These are phyloP conservation scores for Rhynchospora breviuscula DNA, from an alignment of 176 grass and related monocot genomes.

Conservation along the genomic window DNA sequence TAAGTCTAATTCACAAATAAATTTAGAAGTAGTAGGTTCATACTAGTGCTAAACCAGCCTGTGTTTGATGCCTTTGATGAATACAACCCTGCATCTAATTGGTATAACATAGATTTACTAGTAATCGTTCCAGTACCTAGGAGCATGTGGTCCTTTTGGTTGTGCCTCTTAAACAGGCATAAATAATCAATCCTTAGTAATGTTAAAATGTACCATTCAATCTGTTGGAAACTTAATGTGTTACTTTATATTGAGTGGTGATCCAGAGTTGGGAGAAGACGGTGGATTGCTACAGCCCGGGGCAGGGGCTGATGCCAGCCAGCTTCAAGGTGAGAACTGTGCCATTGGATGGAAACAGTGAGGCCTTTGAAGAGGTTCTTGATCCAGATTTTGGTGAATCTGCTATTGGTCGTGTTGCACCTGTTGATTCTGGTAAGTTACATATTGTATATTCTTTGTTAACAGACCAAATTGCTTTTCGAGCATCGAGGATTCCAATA, in stretches of 20 bases:
- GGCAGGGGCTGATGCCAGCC: slow-evolving; percentile 92
- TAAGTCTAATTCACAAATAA: not conserved
- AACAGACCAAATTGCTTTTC: not conserved
- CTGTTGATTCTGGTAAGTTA: slow-evolving; percentile 89
- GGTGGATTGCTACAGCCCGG: slow-evolving; percentile 91
- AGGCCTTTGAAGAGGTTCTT: slow-evolving; percentile 93
- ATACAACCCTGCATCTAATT: not conserved
- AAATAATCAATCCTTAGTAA: not conserved
- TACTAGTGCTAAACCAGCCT: not conserved
- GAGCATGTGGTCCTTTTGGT: not conserved
- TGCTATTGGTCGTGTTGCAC: slow-evolving; percentile 91
- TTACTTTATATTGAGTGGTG: not conserved
- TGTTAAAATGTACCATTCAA: not conserved
- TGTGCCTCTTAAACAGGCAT: not conserved
- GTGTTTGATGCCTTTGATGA: not conserved
- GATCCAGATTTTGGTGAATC: slow-evolving; percentile 96
- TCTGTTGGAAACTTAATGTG: not conserved
- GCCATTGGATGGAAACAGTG: slow-evolving; percentile 88
- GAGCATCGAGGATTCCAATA: not conserved
- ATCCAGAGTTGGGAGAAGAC: slow-evolving; percentile 96
- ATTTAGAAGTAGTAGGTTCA: not conserved
- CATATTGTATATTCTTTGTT: not conserved
- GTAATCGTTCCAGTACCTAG: not conserved
- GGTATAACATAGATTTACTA: not conserved
- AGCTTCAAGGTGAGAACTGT: slow-evolving; percentile 97